phyloP scores from a whole-genome alignment of 306 rosid genomes.

The Trifolium dubium region DNA sequence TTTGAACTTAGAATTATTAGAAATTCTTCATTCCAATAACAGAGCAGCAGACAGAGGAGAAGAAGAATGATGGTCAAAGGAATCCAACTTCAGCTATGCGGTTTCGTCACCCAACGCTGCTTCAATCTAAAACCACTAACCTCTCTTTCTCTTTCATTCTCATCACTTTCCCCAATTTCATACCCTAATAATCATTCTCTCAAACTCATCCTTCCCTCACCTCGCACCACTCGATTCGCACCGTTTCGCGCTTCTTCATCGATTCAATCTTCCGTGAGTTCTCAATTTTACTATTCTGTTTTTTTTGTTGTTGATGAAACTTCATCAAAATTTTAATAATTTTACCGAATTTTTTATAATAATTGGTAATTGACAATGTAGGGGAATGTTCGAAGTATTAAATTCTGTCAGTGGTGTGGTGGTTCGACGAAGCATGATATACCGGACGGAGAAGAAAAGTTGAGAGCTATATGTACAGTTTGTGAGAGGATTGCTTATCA shows the following conservation, averaged over 20 bases:
- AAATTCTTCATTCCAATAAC: not conserved
- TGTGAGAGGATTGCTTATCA: constrained; percentile 83
- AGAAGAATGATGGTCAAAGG: constrained; percentile 61
- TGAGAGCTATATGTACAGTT: constrained; percentile 79
- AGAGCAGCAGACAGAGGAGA: not conserved
- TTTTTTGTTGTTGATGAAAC: not conserved
- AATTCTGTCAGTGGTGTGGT: constrained; percentile 88
- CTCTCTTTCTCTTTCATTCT: constrained; percentile 38
- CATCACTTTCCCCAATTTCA: constrained; percentile 39
- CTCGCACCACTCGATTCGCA: constrained; percentile 48
- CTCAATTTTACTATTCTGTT: not conserved
- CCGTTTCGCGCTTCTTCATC: constrained; percentile 56
- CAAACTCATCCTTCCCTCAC: constrained; percentile 28
- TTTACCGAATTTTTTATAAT: not conserved
- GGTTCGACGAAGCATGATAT: constrained; percentile 72
- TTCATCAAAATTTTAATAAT: not conserved
- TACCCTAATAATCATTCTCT: constrained; percentile 28
- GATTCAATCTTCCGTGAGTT: constrained; percentile 59
- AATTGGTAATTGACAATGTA: constrained; percentile 37
- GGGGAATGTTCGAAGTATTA: constrained; percentile 61
- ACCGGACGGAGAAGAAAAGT: constrained; percentile 76
- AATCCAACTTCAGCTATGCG: constrained; percentile 56
- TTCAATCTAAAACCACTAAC: constrained; percentile 51
- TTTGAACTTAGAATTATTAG: no score
- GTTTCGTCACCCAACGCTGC: constrained; percentile 54